These are phyloP conservation scores for Aureobasidium sp. DNA, from an alignment of 2,329 filamentous ascomycete genomes.

Conservation along the genomic window DNA sequence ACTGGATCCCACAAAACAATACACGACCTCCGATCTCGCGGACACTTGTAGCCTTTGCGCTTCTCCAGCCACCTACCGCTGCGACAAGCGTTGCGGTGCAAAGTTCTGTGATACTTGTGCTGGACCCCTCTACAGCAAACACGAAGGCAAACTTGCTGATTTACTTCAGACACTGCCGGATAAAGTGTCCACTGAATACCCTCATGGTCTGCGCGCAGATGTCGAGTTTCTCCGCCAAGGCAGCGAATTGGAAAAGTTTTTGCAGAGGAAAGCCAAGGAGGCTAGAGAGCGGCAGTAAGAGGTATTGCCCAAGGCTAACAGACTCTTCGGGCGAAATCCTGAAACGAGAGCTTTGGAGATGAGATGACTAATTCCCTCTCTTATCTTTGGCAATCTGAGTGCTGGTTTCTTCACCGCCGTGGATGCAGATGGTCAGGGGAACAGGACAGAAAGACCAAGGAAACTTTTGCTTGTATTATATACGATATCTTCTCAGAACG, in stretches of 20 bases:
- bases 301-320: no score
- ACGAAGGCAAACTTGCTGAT: constrained; percentile 21
- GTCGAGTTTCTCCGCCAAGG: constrained; percentile 27
- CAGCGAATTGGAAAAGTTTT: constrained; percentile 29
- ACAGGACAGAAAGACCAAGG: no score
- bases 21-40: constrained; percentile 20
- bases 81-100: constrained; percentile 29
- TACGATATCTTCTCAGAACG: no score
- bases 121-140: constrained; percentile 18
- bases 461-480: no score
- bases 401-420: no score
- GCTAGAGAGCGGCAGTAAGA: not conserved
- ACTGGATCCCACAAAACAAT: not conserved
- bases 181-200: constrained; percentile 17
- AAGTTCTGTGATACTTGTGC: constrained; percentile 28
- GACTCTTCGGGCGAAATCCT: no score
- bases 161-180: constrained; percentile 21
- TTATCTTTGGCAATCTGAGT: no score
- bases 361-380: no score
- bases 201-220: constrained; percentile 29
- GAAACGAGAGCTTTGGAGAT: no score
- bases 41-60: constrained; percentile 36
- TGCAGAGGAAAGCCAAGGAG: not conserved
- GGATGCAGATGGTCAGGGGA: no score
- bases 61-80: constrained; percentile 33